Base-by-base conservation (phyloP, 75 land plant species). In the Adiantum capillusveneris region DNA sequence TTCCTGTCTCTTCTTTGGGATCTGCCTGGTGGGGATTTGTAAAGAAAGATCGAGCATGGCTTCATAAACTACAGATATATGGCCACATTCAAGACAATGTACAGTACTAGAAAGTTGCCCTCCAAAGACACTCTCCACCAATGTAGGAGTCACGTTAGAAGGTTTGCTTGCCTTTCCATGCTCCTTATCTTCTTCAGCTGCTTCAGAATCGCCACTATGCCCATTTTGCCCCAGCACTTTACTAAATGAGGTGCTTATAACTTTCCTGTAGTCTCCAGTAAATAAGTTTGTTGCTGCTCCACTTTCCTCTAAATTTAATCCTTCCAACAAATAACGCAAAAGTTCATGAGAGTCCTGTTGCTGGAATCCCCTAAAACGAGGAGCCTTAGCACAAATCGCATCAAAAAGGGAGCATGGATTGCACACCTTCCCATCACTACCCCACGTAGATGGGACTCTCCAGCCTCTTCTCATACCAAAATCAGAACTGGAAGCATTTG, bases 311-410 rank as follows among this genome's bases (percentile, higher is more conserved):
- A 65, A 65, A 41, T 56, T 66, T 65, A 88, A 49, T 1, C 83
- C 90, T 72, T 89, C 96, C 31, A 94, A 80, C 31, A 94, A 67
- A 63, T 61, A 86, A 5, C 87, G 68, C 6, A 94, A 76, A 59
- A 94, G 73, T 56, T 94, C 98, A 65, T 94, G 98, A 59, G 96
- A 89, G 58, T 94, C 98, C 41, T 94, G 98, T 29, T 94, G 98
- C 49, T 84, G 85, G 63, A 74, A 86, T 20, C 98, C 98, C 68
- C 65, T 76, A 67, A 94, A 94, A 26, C 88, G 82, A n/a, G 90
- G 88, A 36, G 85, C 86, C 52, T 86, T 94, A 24, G 79, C 31
- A 70, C 83, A 79, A 26, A 94, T 64, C 53, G 85, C 79, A 29
- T 73, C 75, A 55, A 94, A 89, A 30, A 94, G 57, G 16, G 58